phyloP scores from a whole-genome alignment of 176 grass and related monocot species.

The Neostapfia colusana region DNA sequence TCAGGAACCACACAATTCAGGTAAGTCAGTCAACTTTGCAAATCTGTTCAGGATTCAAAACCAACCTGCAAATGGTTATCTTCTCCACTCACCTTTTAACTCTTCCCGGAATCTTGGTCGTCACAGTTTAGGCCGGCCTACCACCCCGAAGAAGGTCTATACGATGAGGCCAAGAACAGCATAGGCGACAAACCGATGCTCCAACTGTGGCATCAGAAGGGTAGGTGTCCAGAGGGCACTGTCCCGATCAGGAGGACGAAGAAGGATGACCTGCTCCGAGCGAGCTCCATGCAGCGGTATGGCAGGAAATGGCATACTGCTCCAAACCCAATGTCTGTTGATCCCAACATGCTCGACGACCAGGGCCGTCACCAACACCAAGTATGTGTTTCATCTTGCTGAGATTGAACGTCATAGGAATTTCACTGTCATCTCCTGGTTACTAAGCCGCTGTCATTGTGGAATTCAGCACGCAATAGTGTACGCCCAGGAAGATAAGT shows the following conservation, averaged over 20 bases:
- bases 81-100: conserved; percentile 9
- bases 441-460: not conserved
- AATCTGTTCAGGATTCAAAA: not conserved
- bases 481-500: conserved; percentile 64
- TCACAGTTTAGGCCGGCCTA: conserved; percentile 59
- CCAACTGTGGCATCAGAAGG: conserved; percentile 66
- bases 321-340: conserved; percentile 43
- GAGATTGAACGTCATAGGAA: not conserved
- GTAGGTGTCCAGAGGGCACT: conserved; percentile 54
- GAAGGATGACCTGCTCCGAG: conserved; percentile 55
- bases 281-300: conserved; percentile 56
- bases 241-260: conserved; percentile 65
- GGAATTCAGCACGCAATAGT: conserved; percentile 63
- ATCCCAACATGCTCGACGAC: conserved; percentile 57
- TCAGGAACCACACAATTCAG: conserved; percentile 67
- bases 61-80: not conserved
- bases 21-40: conserved; percentile 15
- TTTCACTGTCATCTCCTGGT: not conserved
- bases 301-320: conserved; percentile 43
- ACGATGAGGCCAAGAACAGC: conserved; percentile 47
- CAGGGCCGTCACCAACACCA: conserved; percentile 35
- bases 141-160: conserved; percentile 61
- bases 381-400: conserved; percentile 29
- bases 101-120: not conserved
- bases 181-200: conserved; percentile 45